phyloP scores from a whole-genome alignment of 129 eudicot species.

The Tanacetum coccineum region DNA sequence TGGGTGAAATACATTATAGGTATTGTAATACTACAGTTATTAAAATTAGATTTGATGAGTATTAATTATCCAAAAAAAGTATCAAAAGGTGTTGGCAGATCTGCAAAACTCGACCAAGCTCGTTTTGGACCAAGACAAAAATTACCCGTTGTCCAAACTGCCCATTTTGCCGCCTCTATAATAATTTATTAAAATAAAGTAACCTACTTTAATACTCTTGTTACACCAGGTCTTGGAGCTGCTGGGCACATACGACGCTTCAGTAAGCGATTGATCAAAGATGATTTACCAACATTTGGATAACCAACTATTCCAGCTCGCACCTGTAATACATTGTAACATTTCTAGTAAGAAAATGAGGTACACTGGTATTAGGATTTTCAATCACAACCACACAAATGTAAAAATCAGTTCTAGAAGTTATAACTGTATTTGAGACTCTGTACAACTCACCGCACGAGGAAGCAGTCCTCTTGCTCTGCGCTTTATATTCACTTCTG shows the following conservation, averaged over 20 bases:
- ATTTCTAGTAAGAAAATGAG: neutral
- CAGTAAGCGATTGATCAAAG: constrained; percentile 80
- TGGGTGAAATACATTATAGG: too few species aligned
- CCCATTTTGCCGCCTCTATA: neutral
- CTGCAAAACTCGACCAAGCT: too few species aligned
- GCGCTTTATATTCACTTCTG: constrained; percentile 43
- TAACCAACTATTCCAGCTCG: constrained; percentile 44
- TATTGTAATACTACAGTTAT: too few species aligned
- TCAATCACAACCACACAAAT: neutral
- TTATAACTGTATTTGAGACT: neutral
- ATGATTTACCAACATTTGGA: neutral
- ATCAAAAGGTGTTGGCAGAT: too few species aligned
- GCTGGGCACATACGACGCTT: constrained; percentile 52
- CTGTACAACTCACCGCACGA: constrained; percentile 49
- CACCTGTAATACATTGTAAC: constrained; percentile 40
- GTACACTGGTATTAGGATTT: neutral
- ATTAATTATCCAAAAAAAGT: too few species aligned
- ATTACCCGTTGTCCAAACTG: too few species aligned
- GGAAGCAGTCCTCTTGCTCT: constrained; percentile 68
- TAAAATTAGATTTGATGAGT: too few species aligned
- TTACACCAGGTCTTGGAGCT: constrained; percentile 70
- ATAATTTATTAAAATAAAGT: neutral
- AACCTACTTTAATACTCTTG: constrained; percentile 75
- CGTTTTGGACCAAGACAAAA: too few species aligned
- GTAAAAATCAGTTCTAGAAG: neutral